Evolutionary conservation across 352 stramenopile genomes (phyloP), one percentile per base, ranked within the genome.

Genomic region (Globisporangium alternatum): DNA sequence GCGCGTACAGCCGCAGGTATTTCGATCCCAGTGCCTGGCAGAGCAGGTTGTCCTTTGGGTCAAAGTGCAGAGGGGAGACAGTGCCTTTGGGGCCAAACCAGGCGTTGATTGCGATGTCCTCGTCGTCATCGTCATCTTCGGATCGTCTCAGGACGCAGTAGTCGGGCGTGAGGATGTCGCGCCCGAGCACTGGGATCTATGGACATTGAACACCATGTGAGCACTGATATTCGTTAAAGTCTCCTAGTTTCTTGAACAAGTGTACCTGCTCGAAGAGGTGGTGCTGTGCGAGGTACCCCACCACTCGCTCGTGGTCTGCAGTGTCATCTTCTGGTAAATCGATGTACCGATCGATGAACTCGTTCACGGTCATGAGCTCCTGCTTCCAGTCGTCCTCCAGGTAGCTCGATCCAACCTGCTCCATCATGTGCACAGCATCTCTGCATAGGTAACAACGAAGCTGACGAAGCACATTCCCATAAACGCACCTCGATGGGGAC

Each of bases 1-100:
- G 84, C 7, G 87, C 75, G 44, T 95, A 96, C 28, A 97, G 61
- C 0, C 87, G 75, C 7, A 97, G 62, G 65, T 96, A 94, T 60
- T 97, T 97, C 44, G 69, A 54, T 0, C 88, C 89, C 4, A 95
- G 77, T 33, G 96, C 86, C 62, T 97, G 90, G 31, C 86, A 95
- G 0, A 97, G 75, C 33, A 97, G 60, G 58, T 97, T 97, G 71
- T 97, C 90, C 65, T 93, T 93, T 9, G 83, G 88, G 47, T 97
- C 90, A 56, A 90, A 95, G 66, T 97, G 90, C 58, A 96, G 67
- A 15, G 90, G 90, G 6, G 89, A 97, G 6, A 96, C 75, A 0
- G 90, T 97, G 17, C 74, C 74, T 3, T 65, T 58, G 0, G 90
- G 90, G 12, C 90, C 90, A 41, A 97, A 94, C 89, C 90, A 97